Conservation (phyloP, 768 basidiomycete genomes). For the Pisolithus tinctorius region DNA sequence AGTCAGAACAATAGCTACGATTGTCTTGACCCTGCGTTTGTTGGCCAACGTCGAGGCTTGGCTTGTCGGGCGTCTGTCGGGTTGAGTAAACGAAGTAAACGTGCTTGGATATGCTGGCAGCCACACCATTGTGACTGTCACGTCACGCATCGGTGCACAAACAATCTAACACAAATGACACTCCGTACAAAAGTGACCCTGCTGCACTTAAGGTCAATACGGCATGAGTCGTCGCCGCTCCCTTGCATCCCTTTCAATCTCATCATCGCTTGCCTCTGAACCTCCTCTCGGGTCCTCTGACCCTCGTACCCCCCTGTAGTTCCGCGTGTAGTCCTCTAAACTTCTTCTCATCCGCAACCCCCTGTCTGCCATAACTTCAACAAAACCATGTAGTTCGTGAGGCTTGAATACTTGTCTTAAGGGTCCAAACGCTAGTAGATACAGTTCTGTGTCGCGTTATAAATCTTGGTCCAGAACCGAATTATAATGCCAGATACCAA, state of each 20-base stretch:
- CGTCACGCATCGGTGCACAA: slow-evolving; percentile 6
- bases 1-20: slow-evolving; percentile 4
- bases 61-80: slow-evolving; percentile 1
- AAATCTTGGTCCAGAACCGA: not conserved
- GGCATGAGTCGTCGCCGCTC: slow-evolving; percentile 59
- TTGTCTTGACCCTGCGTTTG: slow-evolving; percentile 5
- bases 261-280: slow-evolving; percentile 33
- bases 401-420: slow-evolving; percentile 56
- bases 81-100: slow-evolving; percentile 19
- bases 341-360: slow-evolving; percentile 58
- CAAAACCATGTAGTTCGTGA: slow-evolving; percentile 54
- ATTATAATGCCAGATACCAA: slow-evolving; percentile 20
- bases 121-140: slow-evolving; percentile 8
- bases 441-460: slow-evolving; percentile 46
- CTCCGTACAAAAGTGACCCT: not conserved
- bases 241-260: slow-evolving; percentile 54
- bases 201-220: slow-evolving; percentile 32
- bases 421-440: slow-evolving; percentile 70
- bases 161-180: slow-evolving; percentile 1
- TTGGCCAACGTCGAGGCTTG: not conserved
- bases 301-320: slow-evolving; percentile 13
- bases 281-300: slow-evolving; percentile 15
- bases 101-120: not conserved
- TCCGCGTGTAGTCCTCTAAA: slow-evolving; percentile 40
- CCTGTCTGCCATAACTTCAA: slow-evolving; percentile 72